Evolutionary conservation across 257 asterid genomes (phyloP).

Genomic region (Solanum boliviense): DNA sequence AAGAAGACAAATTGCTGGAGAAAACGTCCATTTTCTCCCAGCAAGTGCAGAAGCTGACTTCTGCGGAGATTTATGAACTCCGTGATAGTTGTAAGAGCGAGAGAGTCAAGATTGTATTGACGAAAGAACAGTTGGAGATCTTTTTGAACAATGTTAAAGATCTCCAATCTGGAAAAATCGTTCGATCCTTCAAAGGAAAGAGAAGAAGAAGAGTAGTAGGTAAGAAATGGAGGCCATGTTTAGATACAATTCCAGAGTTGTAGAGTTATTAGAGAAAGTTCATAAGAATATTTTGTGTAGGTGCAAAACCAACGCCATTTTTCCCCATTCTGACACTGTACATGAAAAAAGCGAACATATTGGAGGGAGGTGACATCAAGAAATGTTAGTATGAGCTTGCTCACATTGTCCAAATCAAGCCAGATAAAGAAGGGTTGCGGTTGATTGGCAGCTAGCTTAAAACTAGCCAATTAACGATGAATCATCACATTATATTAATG

Average conservation of each 20-base stretch:
- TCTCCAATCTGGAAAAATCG: conserved; percentile 10
- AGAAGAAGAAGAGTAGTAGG: background rate
- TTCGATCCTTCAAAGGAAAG: background rate
- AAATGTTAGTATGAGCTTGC: background rate
- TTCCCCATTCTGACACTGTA: background rate
- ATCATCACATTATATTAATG: background rate
- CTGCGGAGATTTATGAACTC: conserved; percentile 5
- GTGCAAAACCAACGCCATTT: conserved; percentile 3
- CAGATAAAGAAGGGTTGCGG: background rate
- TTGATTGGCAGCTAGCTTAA: background rate
- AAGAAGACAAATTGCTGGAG: background rate
- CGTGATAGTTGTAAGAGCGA: conserved; percentile 6
- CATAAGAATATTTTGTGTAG: background rate
- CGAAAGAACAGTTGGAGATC: conserved; percentile 37
- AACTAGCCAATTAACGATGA: background rate
- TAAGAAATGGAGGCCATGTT: conserved; percentile 42
- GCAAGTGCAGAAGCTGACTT: background rate
- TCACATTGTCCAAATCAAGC: background rate
- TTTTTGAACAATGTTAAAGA: conserved; percentile 22
- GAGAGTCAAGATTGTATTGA: conserved; percentile 44
- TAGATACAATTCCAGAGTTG: conserved; percentile 42
- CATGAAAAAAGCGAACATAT: background rate
- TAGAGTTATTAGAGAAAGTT: background rate
- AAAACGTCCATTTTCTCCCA: background rate
- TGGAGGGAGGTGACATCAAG: background rate